These are phyloP conservation scores for Apiospora malaysiana DNA, from an alignment of 2,329 filamentous ascomycete species.

Conservation along the genomic window DNA sequence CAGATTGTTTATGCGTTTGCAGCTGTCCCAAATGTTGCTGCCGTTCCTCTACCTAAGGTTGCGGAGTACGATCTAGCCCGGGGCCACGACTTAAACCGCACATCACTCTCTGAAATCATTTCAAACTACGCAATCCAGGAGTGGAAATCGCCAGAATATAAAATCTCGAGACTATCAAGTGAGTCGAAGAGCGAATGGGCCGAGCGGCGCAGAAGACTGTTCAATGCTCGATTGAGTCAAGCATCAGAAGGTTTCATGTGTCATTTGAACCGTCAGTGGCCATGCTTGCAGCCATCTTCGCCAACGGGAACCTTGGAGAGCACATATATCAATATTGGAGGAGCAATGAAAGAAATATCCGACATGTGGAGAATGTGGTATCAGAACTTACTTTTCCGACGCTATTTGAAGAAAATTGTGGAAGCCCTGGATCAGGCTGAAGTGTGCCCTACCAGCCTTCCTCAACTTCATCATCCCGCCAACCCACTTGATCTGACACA, in stretches of 20 bases:
- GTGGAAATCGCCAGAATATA: neutral
- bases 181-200: too few species aligned
- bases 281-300: neutral
- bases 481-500: neutral
- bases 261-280: neutral
- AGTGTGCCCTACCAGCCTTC: neutral
- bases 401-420: neutral
- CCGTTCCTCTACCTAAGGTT: constrained; percentile 20
- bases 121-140: neutral
- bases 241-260: neutral
- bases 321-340: neutral
- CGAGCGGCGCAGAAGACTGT: neutral
- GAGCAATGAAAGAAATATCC: neutral
- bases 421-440: neutral
- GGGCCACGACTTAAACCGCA: constrained; percentile 10
- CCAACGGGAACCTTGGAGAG: neutral
- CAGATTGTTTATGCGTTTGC: constrained; percentile 40
- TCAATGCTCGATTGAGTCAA: neutral
- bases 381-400: neutral
- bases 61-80: constrained; percentile 26
- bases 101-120: constrained; percentile 21
- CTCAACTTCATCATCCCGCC: neutral
- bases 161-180: neutral
- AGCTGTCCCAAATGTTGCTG: constrained; percentile 30
- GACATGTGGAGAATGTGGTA: neutral